Evolutionary conservation across 139 green algal species (phyloP).

Genomic region (Haematococcus sp.): DNA sequence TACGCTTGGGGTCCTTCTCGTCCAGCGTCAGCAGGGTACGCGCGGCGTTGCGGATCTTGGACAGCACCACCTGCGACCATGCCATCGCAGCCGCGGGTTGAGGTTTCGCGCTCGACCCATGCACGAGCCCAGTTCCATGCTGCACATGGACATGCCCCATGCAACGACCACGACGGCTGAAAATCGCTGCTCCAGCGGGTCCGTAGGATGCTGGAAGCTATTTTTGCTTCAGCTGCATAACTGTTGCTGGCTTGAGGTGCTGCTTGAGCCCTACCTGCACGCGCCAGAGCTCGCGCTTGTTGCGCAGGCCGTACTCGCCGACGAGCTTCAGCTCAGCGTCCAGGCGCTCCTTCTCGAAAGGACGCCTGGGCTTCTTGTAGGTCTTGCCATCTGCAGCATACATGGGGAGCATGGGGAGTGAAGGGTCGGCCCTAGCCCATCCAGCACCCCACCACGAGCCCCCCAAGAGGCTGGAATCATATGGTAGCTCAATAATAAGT

Average conservation of each 20-base stretch:
- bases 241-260: background rate
- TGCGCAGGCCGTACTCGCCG: constrained; percentile 97
- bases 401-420: no score
- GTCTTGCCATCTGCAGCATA: constrained; percentile 89
- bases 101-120: no score
- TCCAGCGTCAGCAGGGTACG: constrained; percentile 95
- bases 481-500: no score
- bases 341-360: constrained; percentile 99
- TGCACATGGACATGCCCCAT: no score
- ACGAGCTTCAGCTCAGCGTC: constrained; percentile 99
- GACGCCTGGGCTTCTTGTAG: constrained; percentile 98
- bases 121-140: no score
- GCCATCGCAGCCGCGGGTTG: no score
- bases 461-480: no score
- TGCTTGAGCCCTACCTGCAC: constrained; percentile 88
- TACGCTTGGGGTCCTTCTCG: constrained; percentile 92
- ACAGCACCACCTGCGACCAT: constrained; percentile 69
- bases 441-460: no score
- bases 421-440: no score
- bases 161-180: no score
- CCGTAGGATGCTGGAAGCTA: no score
- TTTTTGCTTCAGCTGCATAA: constrained; percentile 17
- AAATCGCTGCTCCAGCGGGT: no score
- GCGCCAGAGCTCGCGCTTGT: constrained; percentile 99
- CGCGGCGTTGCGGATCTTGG: constrained; percentile 90